Evolutionary conservation across 2,329 filamentous ascomycete genomes (phyloP), one percentile per base, ranked within the genome.

Genomic region (Xylaria sp.): DNA sequence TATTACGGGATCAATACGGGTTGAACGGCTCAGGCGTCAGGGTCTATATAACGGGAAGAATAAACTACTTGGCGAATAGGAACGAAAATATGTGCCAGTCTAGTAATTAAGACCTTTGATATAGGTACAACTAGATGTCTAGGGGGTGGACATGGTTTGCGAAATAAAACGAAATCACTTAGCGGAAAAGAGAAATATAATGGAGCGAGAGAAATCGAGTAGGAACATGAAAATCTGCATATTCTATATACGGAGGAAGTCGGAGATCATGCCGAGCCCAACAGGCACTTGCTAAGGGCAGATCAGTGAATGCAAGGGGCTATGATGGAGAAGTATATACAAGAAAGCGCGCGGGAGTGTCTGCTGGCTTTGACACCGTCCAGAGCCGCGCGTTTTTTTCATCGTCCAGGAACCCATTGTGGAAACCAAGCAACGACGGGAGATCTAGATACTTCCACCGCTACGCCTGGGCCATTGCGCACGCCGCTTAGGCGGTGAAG

Each of bases 401-500:
- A 13, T 37, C 29, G 10, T 2, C 25, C 19, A 49, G n/a, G 17
- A 13, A 37, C 31, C 38, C 7, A 25, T 19, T 10, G 38, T 46
- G 29, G 31, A 29, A 37, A 23, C 13, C 17, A 27, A 55, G n/a
- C 1, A 29, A 23, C n/a, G 4, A 23, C 11, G 17, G 25, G 6
- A 46, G n/a, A 29, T 25, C 15, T 23, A n/a, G n/a, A n/a, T 15
- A n/a, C 15, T 19, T 15, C 15, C 9, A 31, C n/a, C 38, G 48
- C 27, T 21, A 25, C 40, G 29, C 27, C 29, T 11, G 17, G 23
- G 25, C 25, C 10, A 11, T 1, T 10, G n/a, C n/a, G n/a, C n/a
- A n/a, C n/a, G n/a, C 19, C 33, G 29, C 53, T 54, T 66, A 66
- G 4, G 48, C 19, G 27, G 57, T 60, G 65, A 71, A 81, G 62